These are phyloP conservation scores for Prunus mira DNA, from an alignment of 306 rosid genomes.

Conservation along the genomic window DNA sequence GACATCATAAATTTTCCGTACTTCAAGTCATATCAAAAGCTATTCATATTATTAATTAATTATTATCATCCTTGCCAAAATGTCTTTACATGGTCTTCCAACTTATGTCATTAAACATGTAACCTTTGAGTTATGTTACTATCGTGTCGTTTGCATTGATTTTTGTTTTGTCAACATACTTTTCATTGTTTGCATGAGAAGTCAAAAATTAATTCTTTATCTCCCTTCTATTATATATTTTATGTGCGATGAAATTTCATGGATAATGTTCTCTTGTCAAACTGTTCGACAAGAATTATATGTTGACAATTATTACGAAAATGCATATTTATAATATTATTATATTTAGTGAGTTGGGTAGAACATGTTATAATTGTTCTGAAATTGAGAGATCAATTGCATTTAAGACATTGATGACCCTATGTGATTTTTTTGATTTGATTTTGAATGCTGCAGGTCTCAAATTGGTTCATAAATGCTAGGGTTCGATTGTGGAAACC, in stretches of 20 bases:
- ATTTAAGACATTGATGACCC: neutral
- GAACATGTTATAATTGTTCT: neutral
- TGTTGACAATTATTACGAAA: too few species aligned
- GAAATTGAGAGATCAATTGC: neutral
- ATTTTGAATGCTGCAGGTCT: slow-evolving; percentile 52
- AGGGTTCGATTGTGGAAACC: slow-evolving; percentile 99
- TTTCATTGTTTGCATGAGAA: too few species aligned
- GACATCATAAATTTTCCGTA: neutral
- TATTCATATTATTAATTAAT: neutral
- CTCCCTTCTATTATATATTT: too few species aligned
- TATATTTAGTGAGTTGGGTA: neutral
- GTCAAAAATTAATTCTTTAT: too few species aligned
- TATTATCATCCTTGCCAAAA: neutral
- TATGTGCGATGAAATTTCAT: too few species aligned
- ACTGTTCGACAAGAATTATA: too few species aligned
- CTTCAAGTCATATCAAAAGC: neutral
- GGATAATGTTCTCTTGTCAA: too few species aligned
- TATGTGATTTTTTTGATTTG: neutral
- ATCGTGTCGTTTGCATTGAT: too few species aligned
- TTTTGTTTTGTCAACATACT: too few species aligned
- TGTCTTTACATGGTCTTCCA: neutral
- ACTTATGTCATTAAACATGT: neutral
- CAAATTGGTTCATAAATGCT: slow-evolving; percentile 99
- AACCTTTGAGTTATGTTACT: neutral
- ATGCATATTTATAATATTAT: too few species aligned